A percentile compares a stretch with the other conserved stretches of the same genome.
phyloP scores from a whole-genome alignment of 2,329 filamentous ascomycete species.

The Cercospora berteroae region DNA sequence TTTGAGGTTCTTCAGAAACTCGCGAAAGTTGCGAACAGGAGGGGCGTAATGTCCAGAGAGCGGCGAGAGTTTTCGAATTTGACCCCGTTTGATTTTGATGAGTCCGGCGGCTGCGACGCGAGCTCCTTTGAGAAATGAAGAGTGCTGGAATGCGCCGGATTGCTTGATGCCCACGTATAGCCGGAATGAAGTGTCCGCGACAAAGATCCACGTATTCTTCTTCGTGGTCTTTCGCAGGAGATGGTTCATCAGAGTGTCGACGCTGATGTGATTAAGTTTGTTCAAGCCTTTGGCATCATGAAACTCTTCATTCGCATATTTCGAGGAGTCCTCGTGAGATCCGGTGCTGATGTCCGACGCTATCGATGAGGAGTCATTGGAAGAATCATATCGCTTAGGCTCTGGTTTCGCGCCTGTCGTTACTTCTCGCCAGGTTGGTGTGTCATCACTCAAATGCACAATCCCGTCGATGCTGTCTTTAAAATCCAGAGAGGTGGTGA shows the following conservation, averaged over 20 bases:
- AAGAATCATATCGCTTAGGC: constrained; percentile 14
- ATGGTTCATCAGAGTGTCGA: constrained; percentile 73
- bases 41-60: constrained; percentile 78
- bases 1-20: constrained; percentile 72
- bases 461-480: constrained; percentile 73
- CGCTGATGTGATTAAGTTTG: constrained; percentile 65
- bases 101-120: constrained; percentile 79
- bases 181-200: constrained; percentile 78
- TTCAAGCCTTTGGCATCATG: constrained; percentile 60
- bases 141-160: constrained; percentile 85
- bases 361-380: constrained; percentile 28
- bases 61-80: constrained; percentile 69
- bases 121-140: constrained; percentile 79
- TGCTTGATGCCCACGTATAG: constrained; percentile 90
- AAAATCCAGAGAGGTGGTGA: constrained; percentile 72
- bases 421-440: constrained; percentile 44
- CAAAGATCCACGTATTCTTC: constrained; percentile 93
- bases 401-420: constrained; percentile 34
- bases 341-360: constrained; percentile 45
- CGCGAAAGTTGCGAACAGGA: constrained; percentile 76
- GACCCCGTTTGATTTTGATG: constrained; percentile 80
- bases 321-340: constrained; percentile 61
- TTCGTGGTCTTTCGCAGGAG: constrained; percentile 74
- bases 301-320: constrained; percentile 64
- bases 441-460: constrained; percentile 45